phyloP scores from a whole-genome alignment of 352 stramenopile species.

The Phytophthora constricta region DNA sequence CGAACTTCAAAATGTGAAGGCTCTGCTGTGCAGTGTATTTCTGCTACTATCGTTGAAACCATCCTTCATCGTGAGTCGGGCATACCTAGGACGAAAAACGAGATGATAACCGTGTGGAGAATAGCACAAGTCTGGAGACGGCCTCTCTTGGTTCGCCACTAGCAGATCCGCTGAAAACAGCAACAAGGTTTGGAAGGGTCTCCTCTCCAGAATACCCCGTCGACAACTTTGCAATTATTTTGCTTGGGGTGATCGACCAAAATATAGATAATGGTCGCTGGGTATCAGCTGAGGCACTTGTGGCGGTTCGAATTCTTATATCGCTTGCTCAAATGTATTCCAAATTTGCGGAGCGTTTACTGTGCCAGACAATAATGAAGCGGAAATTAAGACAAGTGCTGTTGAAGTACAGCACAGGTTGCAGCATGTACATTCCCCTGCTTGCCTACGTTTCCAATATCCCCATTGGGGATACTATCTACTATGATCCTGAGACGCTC shows the following conservation, averaged over 20 bases:
- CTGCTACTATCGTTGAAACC: constrained; percentile 50
- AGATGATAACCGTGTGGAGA: constrained; percentile 44
- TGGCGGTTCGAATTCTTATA: constrained; percentile 61
- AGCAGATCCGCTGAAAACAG: constrained; percentile 10
- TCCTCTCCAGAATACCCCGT: constrained; percentile 15
- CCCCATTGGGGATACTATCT: constrained; percentile 61
- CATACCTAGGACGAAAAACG: constrained; percentile 31
- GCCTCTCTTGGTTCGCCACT: constrained; percentile 19
- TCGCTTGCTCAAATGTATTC: constrained; percentile 59
- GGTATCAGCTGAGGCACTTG: constrained; percentile 44
- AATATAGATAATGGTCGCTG: constrained; percentile 31
- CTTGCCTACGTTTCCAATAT: constrained; percentile 72
- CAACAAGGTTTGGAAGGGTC: constrained; percentile 7
- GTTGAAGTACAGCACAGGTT: constrained; percentile 49
- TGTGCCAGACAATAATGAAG: constrained; percentile 37
- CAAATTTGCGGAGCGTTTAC: constrained; percentile 55
- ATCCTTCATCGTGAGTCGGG: constrained; percentile 37
- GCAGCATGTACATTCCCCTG: constrained; percentile 61
- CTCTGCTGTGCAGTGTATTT: constrained; percentile 18
- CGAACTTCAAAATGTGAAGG: neutral
- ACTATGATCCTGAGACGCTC: constrained; percentile 47
- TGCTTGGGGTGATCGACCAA: constrained; percentile 65
- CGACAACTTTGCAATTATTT: constrained; percentile 48
- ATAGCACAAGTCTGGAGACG: constrained; percentile 13
- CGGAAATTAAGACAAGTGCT: constrained; percentile 59